Conservation (phyloP, 2,329 filamentous ascomycete species). For the Pestalotiopsis sp. region DNA sequence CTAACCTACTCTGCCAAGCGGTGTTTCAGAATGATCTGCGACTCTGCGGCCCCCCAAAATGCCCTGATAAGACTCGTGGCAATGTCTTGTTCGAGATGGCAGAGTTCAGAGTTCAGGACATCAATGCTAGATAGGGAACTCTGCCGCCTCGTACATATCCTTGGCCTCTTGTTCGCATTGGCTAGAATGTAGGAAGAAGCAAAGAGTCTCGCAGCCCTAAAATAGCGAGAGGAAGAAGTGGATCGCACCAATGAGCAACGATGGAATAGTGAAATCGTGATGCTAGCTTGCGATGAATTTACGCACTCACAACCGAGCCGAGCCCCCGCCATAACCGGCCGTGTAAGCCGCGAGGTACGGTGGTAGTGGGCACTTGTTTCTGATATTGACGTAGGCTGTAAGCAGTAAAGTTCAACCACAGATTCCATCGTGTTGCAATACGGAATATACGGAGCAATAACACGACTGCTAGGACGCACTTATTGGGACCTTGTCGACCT, state of each 20-base stretch:
- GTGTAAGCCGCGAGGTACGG: background rate
- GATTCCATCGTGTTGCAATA: background rate
- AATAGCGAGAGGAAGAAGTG: background rate
- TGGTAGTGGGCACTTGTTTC: background rate
- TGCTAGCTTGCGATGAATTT: background rate
- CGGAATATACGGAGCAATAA: too few relatives aligned
- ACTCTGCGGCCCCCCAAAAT: background rate
- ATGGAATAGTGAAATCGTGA: background rate
- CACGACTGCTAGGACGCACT: too few relatives aligned
- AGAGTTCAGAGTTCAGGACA: background rate
- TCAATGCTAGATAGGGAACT: background rate
- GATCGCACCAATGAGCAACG: constrained; percentile 7
- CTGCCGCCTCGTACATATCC: background rate
- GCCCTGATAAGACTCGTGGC: background rate
- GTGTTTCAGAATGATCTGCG: background rate
- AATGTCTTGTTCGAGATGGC: background rate
- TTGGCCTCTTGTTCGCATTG: background rate
- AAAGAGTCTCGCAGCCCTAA: background rate
- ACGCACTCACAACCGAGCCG: background rate
- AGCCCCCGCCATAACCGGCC: background rate
- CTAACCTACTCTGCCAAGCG: background rate
- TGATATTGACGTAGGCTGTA: background rate
- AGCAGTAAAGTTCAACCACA: background rate
- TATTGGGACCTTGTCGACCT: too few relatives aligned
- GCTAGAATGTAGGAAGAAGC: background rate